phyloP scores from a whole-genome alignment of 805 yeast genomes.

The Clavispora vitiphila region DNA sequence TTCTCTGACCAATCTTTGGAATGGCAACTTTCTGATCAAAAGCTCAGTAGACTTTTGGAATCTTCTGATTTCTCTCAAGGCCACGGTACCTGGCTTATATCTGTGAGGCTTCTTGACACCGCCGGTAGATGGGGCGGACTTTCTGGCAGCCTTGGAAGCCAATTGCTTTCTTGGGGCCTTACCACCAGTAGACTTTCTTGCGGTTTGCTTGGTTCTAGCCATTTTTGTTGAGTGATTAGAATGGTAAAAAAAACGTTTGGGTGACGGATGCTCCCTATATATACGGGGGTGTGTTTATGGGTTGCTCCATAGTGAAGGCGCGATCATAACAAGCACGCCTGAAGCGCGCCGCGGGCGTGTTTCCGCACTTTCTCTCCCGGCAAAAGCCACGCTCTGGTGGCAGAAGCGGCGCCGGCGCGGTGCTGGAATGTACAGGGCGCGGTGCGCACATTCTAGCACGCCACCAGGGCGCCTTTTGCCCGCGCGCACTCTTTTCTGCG shows the following conservation, averaged over 20 bases:
- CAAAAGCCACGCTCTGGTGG: not conserved
- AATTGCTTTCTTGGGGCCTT: constrained; percentile 93
- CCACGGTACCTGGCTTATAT: constrained; percentile 97
- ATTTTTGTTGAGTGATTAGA: constrained; percentile 30
- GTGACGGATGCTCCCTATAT: not conserved
- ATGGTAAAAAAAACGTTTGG: not conserved
- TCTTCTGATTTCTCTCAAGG: constrained; percentile 94
- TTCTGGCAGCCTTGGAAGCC: constrained; percentile 91
- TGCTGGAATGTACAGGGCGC: constrained; percentile 3
- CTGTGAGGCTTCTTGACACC: constrained; percentile 95
- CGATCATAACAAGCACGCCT: not conserved
- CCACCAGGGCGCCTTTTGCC: not conserved
- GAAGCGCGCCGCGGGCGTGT: not conserved
- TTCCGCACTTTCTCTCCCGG: not conserved
- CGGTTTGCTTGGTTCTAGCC: constrained; percentile 95
- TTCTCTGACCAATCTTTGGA: constrained; percentile 95
- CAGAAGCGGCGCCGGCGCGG: not conserved
- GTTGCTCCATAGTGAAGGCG: not conserved
- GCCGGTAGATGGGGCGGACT: constrained; percentile 86
- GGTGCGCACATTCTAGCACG: not conserved
- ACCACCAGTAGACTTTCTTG: constrained; percentile 95
- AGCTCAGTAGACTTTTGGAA: constrained; percentile 95
- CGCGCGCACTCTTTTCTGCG: not conserved
- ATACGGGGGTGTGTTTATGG: not conserved
- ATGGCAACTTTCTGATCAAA: constrained; percentile 92